Evolutionary conservation across 331 rosid species (phyloP), one percentile per base, ranked within the genome.

Genomic region (Pyrus hybrid): DNA sequence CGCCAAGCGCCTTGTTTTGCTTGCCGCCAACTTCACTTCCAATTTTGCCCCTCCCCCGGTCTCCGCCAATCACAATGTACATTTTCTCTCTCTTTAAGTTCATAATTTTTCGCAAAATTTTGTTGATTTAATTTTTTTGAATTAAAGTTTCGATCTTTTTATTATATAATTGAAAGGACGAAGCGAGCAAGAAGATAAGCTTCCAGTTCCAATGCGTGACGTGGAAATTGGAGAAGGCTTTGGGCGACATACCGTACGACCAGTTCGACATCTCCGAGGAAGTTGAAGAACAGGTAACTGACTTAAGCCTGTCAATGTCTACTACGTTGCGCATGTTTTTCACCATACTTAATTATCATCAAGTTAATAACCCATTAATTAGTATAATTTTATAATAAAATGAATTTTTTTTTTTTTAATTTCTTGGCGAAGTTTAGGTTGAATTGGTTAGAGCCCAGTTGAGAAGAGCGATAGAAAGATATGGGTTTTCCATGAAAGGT

Each of bases 251-350:
- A 68, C 96, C 96, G 5, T 92, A 83, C 76, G 93, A 85, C 49
- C 83, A 69, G 73, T 85, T 85, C 63, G 92, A 89, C 70, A 86
- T 94, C 73, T 94, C 97, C 5, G 97, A 85, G 85, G 99, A 94
- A 86, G 99, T 94, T 77, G 85, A 83, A 75, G 99, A 94, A 80
- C 97, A 94, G 97, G 99, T 95, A 78, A 62, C 80, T 7, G 25
- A 3, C 22, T 12, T 3, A 28, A 28, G 13, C n/a, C 54, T 47
- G 20, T 47, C 54, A 47, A 47, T 47, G 54, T 33, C 8, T 47
- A 47, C 54, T 2, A 47, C 8, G 54, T 56, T 21, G 62, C 21
- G 62, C 21, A 7, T 30, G 9, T 14, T 8, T 29, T 18, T 63
- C 23, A 63, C 43, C 8, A 8, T n/a, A 43, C 0, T 25, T 1